Conservation (phyloP, 768 basidiomycete genomes). For the Hemileccinum impolitum region DNA sequence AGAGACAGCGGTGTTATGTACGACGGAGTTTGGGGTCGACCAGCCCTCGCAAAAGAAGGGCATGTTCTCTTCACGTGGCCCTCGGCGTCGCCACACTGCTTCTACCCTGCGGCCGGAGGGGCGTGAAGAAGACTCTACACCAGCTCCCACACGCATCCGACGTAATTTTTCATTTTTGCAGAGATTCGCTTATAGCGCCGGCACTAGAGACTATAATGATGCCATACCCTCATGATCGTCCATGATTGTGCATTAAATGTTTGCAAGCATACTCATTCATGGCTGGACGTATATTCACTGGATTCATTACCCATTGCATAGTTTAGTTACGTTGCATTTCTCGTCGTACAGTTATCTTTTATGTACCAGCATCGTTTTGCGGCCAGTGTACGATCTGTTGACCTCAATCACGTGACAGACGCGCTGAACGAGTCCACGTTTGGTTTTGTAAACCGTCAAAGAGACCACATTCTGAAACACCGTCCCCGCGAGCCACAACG, state of each 20-base stretch:
- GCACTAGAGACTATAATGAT: constrained; percentile 9
- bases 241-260: constrained; percentile 5
- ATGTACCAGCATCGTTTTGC: constrained; percentile 6
- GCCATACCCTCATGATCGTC: constrained; percentile 7
- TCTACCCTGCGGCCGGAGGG: constrained; percentile 11
- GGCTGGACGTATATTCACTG: constrained; percentile 2
- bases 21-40: constrained; percentile 25
- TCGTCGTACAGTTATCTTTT: constrained; percentile 3
- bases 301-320: constrained; percentile 5
- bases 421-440: constrained; percentile 4
- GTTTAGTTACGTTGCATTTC: constrained; percentile 14
- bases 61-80: constrained; percentile 13
- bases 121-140: constrained; percentile 14
- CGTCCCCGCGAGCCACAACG: constrained; percentile 2
- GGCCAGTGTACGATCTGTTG: background rate
- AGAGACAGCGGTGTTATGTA: constrained; percentile 9
- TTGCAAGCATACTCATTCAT: constrained; percentile 21
- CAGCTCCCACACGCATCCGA: constrained; percentile 23
- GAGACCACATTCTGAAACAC: too few relatives aligned
- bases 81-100: constrained; percentile 22
- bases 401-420: constrained; percentile 28
- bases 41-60: constrained; percentile 11
- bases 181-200: constrained; percentile 25
- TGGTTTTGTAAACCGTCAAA: background rate
- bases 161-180: constrained; percentile 37